phyloP scores from a whole-genome alignment of 352 stramenopile genomes.

The Stramenopiles sp. region DNA sequence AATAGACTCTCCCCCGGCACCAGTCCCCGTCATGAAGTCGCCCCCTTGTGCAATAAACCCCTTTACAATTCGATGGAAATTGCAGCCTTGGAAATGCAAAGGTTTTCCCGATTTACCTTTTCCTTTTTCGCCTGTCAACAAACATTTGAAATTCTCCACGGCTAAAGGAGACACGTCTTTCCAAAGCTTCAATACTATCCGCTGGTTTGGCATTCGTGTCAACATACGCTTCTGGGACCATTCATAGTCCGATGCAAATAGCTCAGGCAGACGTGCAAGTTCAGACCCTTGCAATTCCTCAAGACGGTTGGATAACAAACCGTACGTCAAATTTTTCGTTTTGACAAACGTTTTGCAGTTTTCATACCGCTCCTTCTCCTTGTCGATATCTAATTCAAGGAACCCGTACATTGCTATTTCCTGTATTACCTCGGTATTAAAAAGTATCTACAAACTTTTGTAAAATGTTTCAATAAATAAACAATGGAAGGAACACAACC shows the following conservation, averaged over 20 bases:
- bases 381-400: background rate
- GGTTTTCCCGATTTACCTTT: conserved; percentile 9
- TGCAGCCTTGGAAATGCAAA: background rate
- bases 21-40: background rate
- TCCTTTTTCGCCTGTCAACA: background rate
- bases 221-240: background rate
- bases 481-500: no score
- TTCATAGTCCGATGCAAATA: background rate
- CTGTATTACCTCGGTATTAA: no score
- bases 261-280: background rate
- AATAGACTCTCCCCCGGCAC: background rate
- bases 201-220: background rate
- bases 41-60: background rate
- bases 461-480: no score
- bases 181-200: background rate
- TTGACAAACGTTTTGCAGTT: background rate
- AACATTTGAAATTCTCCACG: background rate
- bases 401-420: background rate
- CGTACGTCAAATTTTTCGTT: background rate
- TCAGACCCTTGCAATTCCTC: background rate
- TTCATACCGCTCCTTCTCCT: background rate
- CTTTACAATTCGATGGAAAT: conserved; percentile 1
- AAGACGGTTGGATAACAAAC: background rate
- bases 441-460: no score
- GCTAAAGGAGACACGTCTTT: background rate